phyloP scores from a whole-genome alignment of 1,284 basidiomycete genomes.

The Baeospora myosura region DNA sequence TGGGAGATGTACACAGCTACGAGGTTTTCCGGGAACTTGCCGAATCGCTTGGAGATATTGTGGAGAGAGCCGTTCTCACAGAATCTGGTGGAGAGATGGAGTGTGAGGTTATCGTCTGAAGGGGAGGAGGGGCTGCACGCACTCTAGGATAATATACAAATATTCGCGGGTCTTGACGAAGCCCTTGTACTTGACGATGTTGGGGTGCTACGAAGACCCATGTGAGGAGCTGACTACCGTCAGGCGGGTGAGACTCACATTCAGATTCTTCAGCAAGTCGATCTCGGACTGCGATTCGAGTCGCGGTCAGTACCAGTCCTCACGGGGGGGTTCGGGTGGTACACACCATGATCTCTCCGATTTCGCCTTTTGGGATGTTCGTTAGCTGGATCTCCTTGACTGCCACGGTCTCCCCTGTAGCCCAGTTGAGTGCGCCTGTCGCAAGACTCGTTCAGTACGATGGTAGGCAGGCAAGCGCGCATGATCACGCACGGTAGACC shows the following conservation, averaged over 20 bases:
- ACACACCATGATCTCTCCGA: conserved; percentile 94
- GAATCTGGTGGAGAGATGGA: conserved; percentile 57
- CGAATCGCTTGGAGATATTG: conserved; percentile 92
- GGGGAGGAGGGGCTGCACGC: conserved; percentile 18
- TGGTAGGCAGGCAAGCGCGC: neutral
- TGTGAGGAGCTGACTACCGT: neutral
- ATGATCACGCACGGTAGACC: conserved; percentile 71
- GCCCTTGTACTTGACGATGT: conserved; percentile 98
- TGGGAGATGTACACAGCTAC: conserved; percentile 96
- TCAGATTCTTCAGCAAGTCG: conserved; percentile 93
- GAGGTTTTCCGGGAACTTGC: conserved; percentile 91
- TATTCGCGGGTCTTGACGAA: conserved; percentile 93
- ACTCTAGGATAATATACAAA: conserved; percentile 95
- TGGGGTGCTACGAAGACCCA: conserved; percentile 58
- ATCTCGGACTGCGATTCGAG: conserved; percentile 75
- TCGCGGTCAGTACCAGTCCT: conserved; percentile 6
- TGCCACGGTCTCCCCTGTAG: conserved; percentile 92
- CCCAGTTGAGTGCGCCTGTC: conserved; percentile 88
- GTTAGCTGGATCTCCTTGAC: conserved; percentile 92
- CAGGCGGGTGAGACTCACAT: conserved; percentile 43
- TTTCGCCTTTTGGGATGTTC: conserved; percentile 87
- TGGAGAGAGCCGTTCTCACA: conserved; percentile 98
- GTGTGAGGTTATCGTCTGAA: conserved; percentile 2
- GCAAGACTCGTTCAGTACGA: conserved; percentile 8
- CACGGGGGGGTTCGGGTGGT: too few species aligned